Evolutionary conservation across 1,284 basidiomycete genomes (phyloP), one percentile per base, ranked within the genome.

Genomic region (Cutaneotrichosporon spelunceum): DNA sequence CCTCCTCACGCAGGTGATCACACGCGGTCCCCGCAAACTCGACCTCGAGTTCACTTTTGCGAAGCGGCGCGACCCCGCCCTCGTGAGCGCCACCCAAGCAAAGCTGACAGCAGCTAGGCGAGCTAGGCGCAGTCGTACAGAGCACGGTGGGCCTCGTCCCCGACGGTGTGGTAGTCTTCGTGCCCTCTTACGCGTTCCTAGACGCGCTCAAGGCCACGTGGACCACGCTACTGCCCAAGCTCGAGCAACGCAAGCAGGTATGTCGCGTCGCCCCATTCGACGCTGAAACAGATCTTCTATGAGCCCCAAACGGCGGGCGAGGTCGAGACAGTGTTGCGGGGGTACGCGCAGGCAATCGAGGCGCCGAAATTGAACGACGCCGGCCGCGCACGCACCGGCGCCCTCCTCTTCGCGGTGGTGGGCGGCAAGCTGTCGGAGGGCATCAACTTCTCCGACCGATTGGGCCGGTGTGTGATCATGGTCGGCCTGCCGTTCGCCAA

Each of bases 401-500:
- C 65, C 23, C 59, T 66, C 14, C 33, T 93, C 7, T 87, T 99
- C 63, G 95, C 95, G 1, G 95, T 99, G 2, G 89, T 99, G 24
- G 94, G 95, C 10, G 95, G 93, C 23, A 99, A 98, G 76, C 83
- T 99, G 14, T 96, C 93, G 0, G 95, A 99, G 79, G 95, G 95
- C 2, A 86, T 99, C 69, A 99, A 99, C 78, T 99, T 99, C 77
- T 85, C 90, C 5, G 91, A 93, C 76, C 85, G 90, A 44, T 85
- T 97, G 3, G 91, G 93, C 1, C 87, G 93, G 47, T 90, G 88
- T 16, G 93, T 96, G 29, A 82, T 96, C 53, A 86, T 98, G 73
- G 84, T 92, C 54, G 96, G 96, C 2, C 84, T 99, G 29, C 95
- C 95, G 0, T 99, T 94, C 74, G 89, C 95, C 9, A 97, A 97